A percentile compares a stretch with the other conserved stretches of the same genome.
Conservation (phyloP, 495 filamentous ascomycete genomes). For the Articulospora tetracladia region DNA sequence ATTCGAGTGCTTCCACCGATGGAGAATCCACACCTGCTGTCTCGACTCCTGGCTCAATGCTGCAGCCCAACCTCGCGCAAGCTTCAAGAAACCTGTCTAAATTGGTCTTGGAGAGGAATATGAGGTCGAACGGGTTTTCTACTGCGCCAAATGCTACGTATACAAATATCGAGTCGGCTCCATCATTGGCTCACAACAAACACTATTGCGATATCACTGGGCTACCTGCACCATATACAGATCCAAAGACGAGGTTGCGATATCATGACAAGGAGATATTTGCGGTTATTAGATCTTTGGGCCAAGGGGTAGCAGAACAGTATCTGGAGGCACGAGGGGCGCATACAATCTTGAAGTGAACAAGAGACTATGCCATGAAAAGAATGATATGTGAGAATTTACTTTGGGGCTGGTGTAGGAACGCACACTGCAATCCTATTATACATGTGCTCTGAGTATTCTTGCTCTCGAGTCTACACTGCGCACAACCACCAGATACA, state of each 20-base stretch:
- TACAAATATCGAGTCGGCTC: conserved; percentile 90
- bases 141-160: conserved; percentile 75
- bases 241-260: conserved; percentile 86
- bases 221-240: conserved; percentile 79
- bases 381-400: neutral
- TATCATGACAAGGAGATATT: conserved; percentile 93
- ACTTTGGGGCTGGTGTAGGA: neutral
- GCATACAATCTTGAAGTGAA: conserved; percentile 83
- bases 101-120: conserved; percentile 71
- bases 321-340: conserved; percentile 88
- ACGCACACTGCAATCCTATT: no score
- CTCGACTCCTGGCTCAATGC: conserved; percentile 32
- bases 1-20: conserved; percentile 49
- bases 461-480: no score
- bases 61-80: conserved; percentile 70
- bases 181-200: conserved; percentile 70
- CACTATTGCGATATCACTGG: conserved; percentile 96
- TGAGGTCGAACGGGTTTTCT: conserved; percentile 28
- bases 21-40: conserved; percentile 59
- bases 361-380: neutral
- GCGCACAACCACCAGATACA: no score
- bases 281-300: conserved; percentile 67
- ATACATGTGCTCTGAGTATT: no score
- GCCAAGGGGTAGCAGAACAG: conserved; percentile 75
- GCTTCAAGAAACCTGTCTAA: conserved; percentile 80